These are phyloP conservation scores for Neurospora cerealis DNA, from an alignment of 495 filamentous ascomycete species.

Conservation along the genomic window DNA sequence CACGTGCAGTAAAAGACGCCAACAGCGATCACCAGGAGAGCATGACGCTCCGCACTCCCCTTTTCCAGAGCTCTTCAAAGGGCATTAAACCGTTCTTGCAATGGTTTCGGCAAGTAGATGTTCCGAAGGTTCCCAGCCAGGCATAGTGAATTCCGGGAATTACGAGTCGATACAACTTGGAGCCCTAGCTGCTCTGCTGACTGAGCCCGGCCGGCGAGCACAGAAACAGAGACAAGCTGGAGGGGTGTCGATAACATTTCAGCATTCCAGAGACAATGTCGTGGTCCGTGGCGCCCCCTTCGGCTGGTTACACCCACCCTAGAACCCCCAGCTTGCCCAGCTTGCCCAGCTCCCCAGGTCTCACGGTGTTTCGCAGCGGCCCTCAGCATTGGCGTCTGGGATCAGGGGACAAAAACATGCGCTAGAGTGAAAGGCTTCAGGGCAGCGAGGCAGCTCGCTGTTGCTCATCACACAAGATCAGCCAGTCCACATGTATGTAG, in stretches of 20 bases:
- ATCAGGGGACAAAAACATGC: conserved; percentile 6
- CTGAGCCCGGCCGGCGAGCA: neutral
- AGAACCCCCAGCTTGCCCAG: neutral
- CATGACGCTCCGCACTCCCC: neutral
- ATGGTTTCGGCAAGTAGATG: neutral
- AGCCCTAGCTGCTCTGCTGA: neutral
- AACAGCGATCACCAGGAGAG: neutral
- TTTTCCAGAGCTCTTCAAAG: neutral
- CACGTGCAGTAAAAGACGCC: neutral
- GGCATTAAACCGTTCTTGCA: neutral
- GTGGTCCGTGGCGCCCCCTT: neutral
- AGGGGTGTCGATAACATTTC: neutral
- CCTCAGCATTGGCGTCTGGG: conserved; percentile 3
- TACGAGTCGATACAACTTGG: neutral
- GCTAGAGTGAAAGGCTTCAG: neutral
- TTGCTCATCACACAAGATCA: neutral
- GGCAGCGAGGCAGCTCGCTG: neutral
- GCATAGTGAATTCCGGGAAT: neutral
- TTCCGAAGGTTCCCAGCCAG: neutral
- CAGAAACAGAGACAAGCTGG: neutral
- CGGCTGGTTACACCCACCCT: neutral
- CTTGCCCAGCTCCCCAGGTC: neutral
- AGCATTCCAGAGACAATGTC: neutral
- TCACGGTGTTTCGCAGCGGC: conserved; percentile 11
- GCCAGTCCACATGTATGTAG: neutral